Evolutionary conservation across 495 filamentous ascomycete genomes (phyloP).

Genomic region (Elasticomyces elasticus): DNA sequence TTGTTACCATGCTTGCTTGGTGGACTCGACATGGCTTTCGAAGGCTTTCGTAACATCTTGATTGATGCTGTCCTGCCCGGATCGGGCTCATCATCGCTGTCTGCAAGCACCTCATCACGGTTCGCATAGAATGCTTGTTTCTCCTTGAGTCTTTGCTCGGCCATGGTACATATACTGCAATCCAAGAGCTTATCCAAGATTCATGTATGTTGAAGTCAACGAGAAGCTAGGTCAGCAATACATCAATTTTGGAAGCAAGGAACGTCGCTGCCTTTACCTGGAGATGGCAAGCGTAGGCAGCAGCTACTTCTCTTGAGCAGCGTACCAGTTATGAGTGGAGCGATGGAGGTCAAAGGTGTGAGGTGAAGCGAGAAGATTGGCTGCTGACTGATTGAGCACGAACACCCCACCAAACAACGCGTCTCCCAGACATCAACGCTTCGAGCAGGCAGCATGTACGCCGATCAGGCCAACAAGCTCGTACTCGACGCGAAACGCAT

Average conservation of each 20-base stretch:
- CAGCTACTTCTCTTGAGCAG: background rate
- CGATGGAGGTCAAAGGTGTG: background rate
- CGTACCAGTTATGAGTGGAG: background rate
- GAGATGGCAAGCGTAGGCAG: background rate
- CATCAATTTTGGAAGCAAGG: background rate
- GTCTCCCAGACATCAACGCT: background rate
- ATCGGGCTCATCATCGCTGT: slow-evolving; percentile 20
- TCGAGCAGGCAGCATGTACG: slow-evolving; percentile 56
- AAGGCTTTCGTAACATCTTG: background rate
- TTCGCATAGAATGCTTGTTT: slow-evolving; percentile 10
- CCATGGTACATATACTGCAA: background rate
- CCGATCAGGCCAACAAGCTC: slow-evolving; percentile 75
- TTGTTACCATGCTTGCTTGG: background rate
- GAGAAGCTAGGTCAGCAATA: background rate
- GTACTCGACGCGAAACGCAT: slow-evolving; percentile 77
- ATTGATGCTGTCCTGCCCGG: slow-evolving; percentile 8
- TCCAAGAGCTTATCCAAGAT: background rate
- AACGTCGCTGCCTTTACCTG: background rate
- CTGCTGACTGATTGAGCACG: background rate
- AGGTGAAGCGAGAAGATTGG: background rate
- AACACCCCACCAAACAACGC: background rate
- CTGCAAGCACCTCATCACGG: background rate
- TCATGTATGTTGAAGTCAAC: background rate
- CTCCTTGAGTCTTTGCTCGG: background rate
- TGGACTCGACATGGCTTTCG: background rate